A percentile compares a stretch with the other conserved stretches of the same genome.
Evolutionary conservation across 2,329 filamentous ascomycete genomes (phyloP).

Genomic region (Beauveria australis): DNA sequence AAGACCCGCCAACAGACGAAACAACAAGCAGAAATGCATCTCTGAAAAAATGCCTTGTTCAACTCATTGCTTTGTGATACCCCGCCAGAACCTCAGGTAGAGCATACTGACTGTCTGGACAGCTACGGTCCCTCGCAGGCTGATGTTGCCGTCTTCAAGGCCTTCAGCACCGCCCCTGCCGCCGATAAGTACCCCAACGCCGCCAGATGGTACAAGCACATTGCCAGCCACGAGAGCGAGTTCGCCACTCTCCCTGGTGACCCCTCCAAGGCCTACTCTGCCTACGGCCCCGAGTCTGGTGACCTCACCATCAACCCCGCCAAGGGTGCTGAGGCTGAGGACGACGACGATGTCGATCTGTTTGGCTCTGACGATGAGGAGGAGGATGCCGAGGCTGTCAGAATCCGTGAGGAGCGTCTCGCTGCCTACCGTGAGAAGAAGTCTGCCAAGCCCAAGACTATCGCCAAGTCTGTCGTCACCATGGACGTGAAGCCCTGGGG

Average conservation of each 20-base stretch:
- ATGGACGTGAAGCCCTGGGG: conserved; percentile 98
- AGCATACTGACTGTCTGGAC: conserved; percentile 4
- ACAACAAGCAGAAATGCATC: conserved; percentile 64
- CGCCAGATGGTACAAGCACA: conserved; percentile 98
- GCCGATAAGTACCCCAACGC: conserved; percentile 86
- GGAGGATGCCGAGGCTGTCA: conserved; percentile 80
- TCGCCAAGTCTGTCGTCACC: conserved; percentile 93
- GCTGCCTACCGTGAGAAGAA: conserved; percentile 97
- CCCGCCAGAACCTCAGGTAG: background rate
- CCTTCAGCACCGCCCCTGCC: conserved; percentile 65
- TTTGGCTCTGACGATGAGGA: conserved; percentile 93
- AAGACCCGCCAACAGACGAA: conserved; percentile 84
- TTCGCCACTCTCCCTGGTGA: conserved; percentile 88
- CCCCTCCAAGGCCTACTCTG: conserved; percentile 76
- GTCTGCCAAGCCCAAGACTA: conserved; percentile 81
- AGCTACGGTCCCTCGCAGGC: conserved; percentile 73
- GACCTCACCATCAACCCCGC: conserved; percentile 78
- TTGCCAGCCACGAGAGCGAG: conserved; percentile 84
- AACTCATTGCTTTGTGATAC: background rate
- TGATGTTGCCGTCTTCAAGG: conserved; percentile 94
- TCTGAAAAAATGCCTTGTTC: conserved; percentile 47
- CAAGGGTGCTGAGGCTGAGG: conserved; percentile 62
- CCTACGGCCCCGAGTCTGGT: conserved; percentile 78
- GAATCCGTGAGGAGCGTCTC: conserved; percentile 79
- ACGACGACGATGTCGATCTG: conserved; percentile 84